These are phyloP conservation scores for Solanum verrucosum DNA, from an alignment of 257 asterid species.

Conservation along the genomic window DNA sequence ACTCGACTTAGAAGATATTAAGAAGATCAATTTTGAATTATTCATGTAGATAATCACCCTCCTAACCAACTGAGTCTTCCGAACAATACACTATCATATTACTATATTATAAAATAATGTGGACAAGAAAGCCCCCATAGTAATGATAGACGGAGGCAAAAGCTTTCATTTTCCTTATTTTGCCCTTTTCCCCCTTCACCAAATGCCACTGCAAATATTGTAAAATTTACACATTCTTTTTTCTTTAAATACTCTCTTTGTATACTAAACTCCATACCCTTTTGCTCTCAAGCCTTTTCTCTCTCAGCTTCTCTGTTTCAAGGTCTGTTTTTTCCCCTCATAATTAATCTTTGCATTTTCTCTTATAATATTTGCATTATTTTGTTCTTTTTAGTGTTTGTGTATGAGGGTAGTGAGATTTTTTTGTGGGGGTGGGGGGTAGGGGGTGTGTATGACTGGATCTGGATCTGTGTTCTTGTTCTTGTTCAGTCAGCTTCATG, in stretches of 20 bases:
- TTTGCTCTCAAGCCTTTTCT: background rate
- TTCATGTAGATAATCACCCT: rapidly evolving
- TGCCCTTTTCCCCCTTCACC: background rate
- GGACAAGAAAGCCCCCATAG: background rate
- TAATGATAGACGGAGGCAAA: background rate
- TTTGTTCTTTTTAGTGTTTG: background rate
- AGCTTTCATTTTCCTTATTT: background rate
- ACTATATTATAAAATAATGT: background rate
- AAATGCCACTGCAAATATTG: constrained; percentile 1
- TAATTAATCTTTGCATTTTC: background rate
- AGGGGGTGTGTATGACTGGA: background rate
- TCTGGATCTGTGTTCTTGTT: background rate
- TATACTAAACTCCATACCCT: background rate
- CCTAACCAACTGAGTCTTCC: background rate
- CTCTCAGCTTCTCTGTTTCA: constrained; percentile 8
- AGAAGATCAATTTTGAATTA: no score
- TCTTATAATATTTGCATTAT: background rate
- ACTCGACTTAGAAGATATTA: background rate
- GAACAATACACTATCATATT: background rate
- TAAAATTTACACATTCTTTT: background rate
- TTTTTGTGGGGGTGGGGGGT: background rate
- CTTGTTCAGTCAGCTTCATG: background rate
- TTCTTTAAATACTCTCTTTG: constrained; percentile 4
- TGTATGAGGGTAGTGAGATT: background rate
- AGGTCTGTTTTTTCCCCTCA: constrained; percentile 1